Percentiles rank a stretch among this genome's conserved stretches.
These are phyloP conservation scores for Xerocomus minutiporus DNA, from an alignment of 1,284 basidiomycete species.

Conservation along the genomic window DNA sequence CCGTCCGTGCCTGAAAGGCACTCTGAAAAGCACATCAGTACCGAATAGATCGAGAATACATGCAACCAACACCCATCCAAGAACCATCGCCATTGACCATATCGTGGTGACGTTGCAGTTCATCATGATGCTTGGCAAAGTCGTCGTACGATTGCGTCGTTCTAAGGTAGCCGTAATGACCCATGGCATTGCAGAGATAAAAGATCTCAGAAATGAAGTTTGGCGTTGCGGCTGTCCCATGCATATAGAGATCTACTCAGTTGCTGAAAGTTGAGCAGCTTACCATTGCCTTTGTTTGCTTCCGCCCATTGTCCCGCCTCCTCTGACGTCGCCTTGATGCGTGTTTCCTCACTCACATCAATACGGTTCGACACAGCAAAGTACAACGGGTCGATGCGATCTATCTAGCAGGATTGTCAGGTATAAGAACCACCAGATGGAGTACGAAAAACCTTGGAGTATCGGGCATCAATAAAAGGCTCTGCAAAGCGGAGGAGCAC, in stretches of 20 bases:
- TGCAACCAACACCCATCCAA: slow-evolving; percentile 68
- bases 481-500: slow-evolving; percentile 87
- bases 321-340: slow-evolving; percentile 84
- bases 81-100: slow-evolving; percentile 72
- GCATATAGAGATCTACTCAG: not conserved
- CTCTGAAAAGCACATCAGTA: slow-evolving; percentile 39
- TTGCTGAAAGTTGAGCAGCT: not conserved
- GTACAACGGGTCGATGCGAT: slow-evolving; percentile 86
- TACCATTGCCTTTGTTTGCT: slow-evolving; percentile 46
- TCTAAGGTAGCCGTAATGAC: slow-evolving; percentile 81
- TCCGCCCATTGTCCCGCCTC: slow-evolving; percentile 75
- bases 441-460: slow-evolving; percentile 64
- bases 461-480: slow-evolving; percentile 93
- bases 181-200: slow-evolving; percentile 80
- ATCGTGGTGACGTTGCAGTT: slow-evolving; percentile 75
- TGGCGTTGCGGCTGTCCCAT: slow-evolving; percentile 44
- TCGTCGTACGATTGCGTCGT: slow-evolving; percentile 74
- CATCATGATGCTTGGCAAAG: slow-evolving; percentile 69
- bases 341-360: slow-evolving; percentile 80
- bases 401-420: slow-evolving; percentile 54
- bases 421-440: not conserved
- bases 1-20: slow-evolving; percentile 63
- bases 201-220: slow-evolving; percentile 98
- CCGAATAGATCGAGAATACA: slow-evolving; percentile 3
- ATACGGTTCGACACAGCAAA: slow-evolving; percentile 71